phyloP scores from a whole-genome alignment of 2,329 filamentous ascomycete genomes.

The Zasmidium cellare region DNA sequence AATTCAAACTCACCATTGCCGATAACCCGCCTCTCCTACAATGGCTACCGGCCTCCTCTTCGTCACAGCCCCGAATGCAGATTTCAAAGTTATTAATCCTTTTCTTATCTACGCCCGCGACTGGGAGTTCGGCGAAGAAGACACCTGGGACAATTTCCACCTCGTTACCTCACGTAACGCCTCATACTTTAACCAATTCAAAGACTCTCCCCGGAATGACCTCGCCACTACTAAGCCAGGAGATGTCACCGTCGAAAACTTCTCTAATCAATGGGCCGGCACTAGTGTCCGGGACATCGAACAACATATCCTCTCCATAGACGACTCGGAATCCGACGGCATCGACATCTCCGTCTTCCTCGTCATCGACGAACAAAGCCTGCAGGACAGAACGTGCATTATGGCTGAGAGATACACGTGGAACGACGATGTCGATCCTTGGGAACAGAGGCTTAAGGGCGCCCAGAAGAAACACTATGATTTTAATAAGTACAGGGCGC shows the following conservation, averaged over 20 bases:
- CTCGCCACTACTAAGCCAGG: neutral
- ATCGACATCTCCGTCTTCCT: constrained; percentile 7
- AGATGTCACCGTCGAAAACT: constrained; percentile 3
- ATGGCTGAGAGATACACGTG: constrained; percentile 2
- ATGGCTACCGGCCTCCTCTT: constrained; percentile 14
- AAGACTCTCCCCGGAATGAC: neutral
- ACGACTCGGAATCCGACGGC: neutral
- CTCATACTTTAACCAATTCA: constrained; percentile 6
- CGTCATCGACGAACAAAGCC: constrained; percentile 13
- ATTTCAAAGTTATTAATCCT: constrained; percentile 16
- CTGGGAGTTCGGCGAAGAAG: constrained; percentile 7
- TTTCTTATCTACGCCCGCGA: constrained; percentile 17
- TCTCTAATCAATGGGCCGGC: constrained; percentile 17
- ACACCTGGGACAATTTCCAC: constrained; percentile 4
- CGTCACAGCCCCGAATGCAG: constrained; percentile 16
- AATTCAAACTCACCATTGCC: no score
- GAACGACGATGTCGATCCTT: neutral
- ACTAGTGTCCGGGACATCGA: constrained; percentile 15
- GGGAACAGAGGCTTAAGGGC: neutral
- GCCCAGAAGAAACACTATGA: neutral
- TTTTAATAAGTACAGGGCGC: constrained; percentile 16
- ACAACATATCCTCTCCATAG: constrained; percentile 9
- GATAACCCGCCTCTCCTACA: no score
- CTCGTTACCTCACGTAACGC: constrained; percentile 14
- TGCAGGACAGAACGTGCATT: constrained; percentile 11